Conservation (phyloP, 768 basidiomycete genomes). For the Rhodotorula paludigena region DNA sequence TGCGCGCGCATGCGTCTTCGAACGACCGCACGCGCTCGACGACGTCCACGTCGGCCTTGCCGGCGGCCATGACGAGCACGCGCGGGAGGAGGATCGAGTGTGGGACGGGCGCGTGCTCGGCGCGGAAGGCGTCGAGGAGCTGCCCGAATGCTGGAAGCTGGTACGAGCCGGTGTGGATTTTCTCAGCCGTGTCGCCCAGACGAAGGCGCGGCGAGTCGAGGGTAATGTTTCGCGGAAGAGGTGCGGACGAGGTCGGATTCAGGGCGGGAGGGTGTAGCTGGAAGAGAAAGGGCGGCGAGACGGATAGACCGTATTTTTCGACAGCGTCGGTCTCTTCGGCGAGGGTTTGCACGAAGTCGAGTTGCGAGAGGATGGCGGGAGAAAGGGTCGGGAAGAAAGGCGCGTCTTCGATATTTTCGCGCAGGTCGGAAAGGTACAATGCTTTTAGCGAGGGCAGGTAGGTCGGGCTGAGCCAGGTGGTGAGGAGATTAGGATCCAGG, state of each 20-base stretch:
- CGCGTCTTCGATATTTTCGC: background rate
- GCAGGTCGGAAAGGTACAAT: background rate
- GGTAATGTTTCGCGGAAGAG: background rate
- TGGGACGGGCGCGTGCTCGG: background rate
- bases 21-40: too few species aligned
- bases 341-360: background rate
- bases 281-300: background rate
- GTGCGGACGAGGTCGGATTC: too few species aligned
- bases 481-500: background rate
- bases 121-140: background rate
- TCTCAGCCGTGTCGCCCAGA: too few species aligned
- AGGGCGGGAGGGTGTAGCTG: background rate
- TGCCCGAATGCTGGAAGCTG: background rate
- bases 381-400: background rate
- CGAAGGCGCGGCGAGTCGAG: background rate
- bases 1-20: too few species aligned
- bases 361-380: background rate
- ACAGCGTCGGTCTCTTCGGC: background rate
- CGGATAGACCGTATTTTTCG: accelerated
- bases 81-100: slow-evolving; percentile 1
- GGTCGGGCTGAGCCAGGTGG: background rate
- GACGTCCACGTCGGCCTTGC: too few species aligned
- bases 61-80: too few species aligned
- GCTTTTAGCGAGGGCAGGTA: background rate
- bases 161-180: too few species aligned